Percentiles rank a stretch among this genome's conserved stretches.
phyloP scores from a whole-genome alignment of 352 stramenopile species.

The Peronospora farinosa region DNA sequence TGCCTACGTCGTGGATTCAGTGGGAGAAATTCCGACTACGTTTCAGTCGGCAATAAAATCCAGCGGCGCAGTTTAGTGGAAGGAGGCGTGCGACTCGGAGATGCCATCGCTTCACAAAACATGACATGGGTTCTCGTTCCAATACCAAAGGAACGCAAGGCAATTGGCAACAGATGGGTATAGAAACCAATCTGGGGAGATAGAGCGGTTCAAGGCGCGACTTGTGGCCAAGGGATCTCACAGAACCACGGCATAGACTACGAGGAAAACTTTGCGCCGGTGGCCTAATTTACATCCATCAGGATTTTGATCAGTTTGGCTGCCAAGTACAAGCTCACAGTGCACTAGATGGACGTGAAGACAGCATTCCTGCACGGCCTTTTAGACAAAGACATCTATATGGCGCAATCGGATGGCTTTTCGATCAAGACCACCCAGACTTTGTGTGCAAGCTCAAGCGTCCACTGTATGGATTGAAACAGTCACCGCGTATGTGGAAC shows the following conservation, averaged over 20 bases:
- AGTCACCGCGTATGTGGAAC: no score
- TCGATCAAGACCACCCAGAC: neutral
- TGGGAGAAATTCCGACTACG: no score
- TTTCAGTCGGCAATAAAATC: neutral
- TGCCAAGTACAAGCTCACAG: no score
- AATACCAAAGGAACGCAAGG: neutral
- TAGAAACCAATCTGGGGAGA: slow-evolving; percentile 1
- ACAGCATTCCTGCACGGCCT: slow-evolving; percentile 20
- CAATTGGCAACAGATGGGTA: neutral
- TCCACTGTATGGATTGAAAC: no score
- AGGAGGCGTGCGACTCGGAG: slow-evolving; percentile 1
- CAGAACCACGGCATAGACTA: slow-evolving; percentile 13
- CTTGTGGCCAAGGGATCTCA: slow-evolving; percentile 12
- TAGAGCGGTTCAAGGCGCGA: slow-evolving; percentile 14
- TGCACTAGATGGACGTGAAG: slow-evolving; percentile 26
- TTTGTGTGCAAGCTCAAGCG: neutral
- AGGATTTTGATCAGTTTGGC: no score
- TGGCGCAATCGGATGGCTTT: neutral
- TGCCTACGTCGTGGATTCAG: no score
- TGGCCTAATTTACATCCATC: no score
- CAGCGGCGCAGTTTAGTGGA: neutral
- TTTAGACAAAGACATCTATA: slow-evolving; percentile 16
- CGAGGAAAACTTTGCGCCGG: slow-evolving; percentile 3
- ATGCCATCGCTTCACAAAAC: slow-evolving; percentile 3
- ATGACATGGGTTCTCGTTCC: slow-evolving; percentile 1